These are phyloP conservation scores for Alliaria petiolata DNA, from an alignment of 345 rosid species.

Conservation along the genomic window DNA sequence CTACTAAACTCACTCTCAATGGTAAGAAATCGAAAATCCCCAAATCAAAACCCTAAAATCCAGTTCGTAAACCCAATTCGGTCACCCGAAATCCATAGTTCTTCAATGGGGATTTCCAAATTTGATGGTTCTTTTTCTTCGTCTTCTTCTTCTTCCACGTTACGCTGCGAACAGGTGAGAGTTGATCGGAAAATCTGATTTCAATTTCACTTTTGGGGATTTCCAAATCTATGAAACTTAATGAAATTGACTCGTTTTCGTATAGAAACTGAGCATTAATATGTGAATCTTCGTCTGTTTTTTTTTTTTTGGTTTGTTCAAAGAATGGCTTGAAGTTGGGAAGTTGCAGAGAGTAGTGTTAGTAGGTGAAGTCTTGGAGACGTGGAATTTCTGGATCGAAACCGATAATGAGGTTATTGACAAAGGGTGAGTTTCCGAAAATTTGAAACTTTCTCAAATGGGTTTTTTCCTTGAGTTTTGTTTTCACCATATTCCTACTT, in stretches of 20 bases:
- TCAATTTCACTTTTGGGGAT: not conserved
- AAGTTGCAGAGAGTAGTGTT: constrained; percentile 82
- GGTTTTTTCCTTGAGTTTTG: not conserved
- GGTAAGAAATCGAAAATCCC: too few relatives aligned
- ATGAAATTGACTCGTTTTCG: constrained; percentile 22
- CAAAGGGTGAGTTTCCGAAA: constrained; percentile 49
- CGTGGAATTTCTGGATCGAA: constrained; percentile 92
- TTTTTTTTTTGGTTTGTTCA: not conserved
- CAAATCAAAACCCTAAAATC: too few relatives aligned
- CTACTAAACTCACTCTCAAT: too few relatives aligned
- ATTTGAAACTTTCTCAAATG: not conserved
- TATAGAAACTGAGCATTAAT: not conserved
- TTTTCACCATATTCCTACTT: not conserved
- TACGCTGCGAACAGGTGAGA: constrained; percentile 95
- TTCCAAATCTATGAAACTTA: too few relatives aligned
- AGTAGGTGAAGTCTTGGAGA: constrained; percentile 83
- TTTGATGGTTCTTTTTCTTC: not conserved
- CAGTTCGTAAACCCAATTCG: too few relatives aligned
- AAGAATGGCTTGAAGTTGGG: constrained; percentile 94
- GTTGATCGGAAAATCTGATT: not conserved
- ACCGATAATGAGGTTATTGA: constrained; percentile 78
- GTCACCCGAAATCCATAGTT: too few relatives aligned
- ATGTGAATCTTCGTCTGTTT: too few relatives aligned
- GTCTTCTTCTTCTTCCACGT: constrained; percentile 42
- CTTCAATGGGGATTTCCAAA: too few relatives aligned